phyloP scores from a whole-genome alignment of 441 rosid genomes.

The Eruca vesicaria region DNA sequence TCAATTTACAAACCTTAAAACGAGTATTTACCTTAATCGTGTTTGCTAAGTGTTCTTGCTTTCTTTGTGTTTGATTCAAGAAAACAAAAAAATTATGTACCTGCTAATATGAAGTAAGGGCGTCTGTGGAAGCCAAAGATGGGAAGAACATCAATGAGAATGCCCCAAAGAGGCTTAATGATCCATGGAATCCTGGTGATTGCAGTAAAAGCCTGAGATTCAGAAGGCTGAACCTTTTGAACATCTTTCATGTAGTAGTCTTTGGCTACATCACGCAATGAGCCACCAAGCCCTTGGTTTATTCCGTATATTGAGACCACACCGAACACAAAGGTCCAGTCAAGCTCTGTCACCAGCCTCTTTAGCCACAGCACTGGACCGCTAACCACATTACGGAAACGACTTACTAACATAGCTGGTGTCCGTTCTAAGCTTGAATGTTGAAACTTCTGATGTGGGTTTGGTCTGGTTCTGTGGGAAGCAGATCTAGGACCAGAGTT shows the following conservation, averaged over 20 bases:
- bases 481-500: slow-evolving; percentile 27
- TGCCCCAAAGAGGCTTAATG: slow-evolving; percentile 95
- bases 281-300: slow-evolving; percentile 92
- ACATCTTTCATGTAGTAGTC: slow-evolving; percentile 99
- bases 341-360: slow-evolving; percentile 73
- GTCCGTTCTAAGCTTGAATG: slow-evolving; percentile 10
- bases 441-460: slow-evolving; percentile 29
- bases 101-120: no score
- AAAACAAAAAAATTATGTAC: no score
- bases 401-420: slow-evolving; percentile 46
- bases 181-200: slow-evolving; percentile 86
- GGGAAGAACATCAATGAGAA: slow-evolving; percentile 91
- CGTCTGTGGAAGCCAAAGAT: slow-evolving; percentile 74
- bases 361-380: slow-evolving; percentile 73
- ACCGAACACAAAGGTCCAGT: slow-evolving; percentile 92
- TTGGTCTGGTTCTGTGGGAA: slow-evolving; percentile 8
- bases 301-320: slow-evolving; percentile 80
- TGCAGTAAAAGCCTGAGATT: slow-evolving; percentile 75
- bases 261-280: slow-evolving; percentile 66
- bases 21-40: no score
- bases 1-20: no score
- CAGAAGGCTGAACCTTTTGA: no score
- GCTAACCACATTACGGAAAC: slow-evolving; percentile 35
- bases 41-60: no score
- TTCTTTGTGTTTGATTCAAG: no score